Percentiles rank a stretch among this genome's conserved stretches.
Evolutionary conservation across 2,329 filamentous ascomycete genomes (phyloP).

Genomic region (Emergomyces orientalis): DNA sequence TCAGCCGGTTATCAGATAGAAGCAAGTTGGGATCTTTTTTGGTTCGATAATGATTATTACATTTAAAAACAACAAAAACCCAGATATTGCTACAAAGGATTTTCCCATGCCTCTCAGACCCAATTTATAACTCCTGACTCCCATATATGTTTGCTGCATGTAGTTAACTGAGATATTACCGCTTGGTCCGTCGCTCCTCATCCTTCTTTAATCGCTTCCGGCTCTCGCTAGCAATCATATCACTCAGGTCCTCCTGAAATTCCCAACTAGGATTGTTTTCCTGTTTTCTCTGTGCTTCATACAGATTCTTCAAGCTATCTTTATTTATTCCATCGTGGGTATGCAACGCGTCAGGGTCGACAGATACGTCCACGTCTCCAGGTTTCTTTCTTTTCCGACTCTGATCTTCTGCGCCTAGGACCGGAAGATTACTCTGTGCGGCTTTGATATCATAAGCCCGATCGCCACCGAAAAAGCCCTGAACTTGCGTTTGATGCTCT

Average conservation of each 20-base stretch:
- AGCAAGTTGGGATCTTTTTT: no score
- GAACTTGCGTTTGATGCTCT: conserved; percentile 72
- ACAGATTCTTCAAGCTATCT: conserved; percentile 70
- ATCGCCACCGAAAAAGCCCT: conserved; percentile 94
- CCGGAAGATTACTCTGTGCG: conserved; percentile 50
- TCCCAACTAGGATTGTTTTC: conserved; percentile 61
- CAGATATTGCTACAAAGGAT: background rate
- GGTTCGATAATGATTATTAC: background rate
- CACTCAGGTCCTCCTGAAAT: conserved; percentile 80
- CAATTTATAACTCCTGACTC: background rate
- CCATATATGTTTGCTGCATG: background rate
- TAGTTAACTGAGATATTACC: background rate
- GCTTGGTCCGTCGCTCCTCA: conserved; percentile 57
- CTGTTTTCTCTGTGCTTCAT: conserved; percentile 61
- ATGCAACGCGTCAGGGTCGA: conserved; percentile 74
- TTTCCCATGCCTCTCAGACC: background rate
- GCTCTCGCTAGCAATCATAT: conserved; percentile 92
- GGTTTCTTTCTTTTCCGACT: conserved; percentile 84
- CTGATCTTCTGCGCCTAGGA: conserved; percentile 73
- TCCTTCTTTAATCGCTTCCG: conserved; percentile 85
- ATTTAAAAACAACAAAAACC: background rate
- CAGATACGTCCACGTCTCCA: conserved; percentile 84
- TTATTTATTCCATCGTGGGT: conserved; percentile 70
- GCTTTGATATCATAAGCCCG: conserved; percentile 79
- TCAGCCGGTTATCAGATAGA: no score